Percentiles rank a stretch among this genome's conserved stretches.
Conservation (phyloP, 371 early-diverging fungal species). For the Mortierella sp. region DNA sequence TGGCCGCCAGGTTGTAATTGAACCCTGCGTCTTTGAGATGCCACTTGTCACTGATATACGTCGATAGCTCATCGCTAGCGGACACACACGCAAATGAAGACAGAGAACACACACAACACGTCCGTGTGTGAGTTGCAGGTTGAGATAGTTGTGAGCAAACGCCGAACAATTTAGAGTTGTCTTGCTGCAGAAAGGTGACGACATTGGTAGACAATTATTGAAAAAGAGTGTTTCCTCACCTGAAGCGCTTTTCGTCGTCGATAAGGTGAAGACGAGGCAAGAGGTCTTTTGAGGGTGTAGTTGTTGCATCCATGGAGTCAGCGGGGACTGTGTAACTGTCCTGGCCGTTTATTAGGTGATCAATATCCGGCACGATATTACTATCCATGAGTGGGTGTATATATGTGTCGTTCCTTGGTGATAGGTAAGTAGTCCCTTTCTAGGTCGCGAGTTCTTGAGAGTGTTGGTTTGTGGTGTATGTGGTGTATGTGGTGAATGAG, state of each 20-base stretch:
- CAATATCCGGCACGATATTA: constrained; percentile 49
- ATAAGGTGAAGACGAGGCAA: constrained; percentile 85
- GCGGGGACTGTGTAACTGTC: constrained; percentile 15
- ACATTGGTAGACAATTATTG: neutral
- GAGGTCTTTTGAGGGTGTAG: neutral
- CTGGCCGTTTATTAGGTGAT: constrained; percentile 26
- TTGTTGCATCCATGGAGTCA: constrained; percentile 22
- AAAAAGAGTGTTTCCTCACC: constrained; percentile 62
- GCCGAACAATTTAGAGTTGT: neutral
- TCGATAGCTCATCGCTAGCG: constrained; percentile 73
- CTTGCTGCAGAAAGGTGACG: neutral
- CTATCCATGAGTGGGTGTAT: neutral
- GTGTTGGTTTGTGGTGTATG: neutral
- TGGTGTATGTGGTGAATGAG: neutral
- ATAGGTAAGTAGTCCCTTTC: neutral
- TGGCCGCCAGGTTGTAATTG: constrained; percentile 96
- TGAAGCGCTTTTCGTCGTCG: constrained; percentile 87
- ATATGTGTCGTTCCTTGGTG: neutral
- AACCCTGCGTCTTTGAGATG: constrained; percentile 89
- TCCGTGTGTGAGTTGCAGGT: neutral
- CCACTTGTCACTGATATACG: constrained; percentile 88
- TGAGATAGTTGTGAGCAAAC: neutral
- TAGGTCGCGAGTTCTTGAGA: neutral
- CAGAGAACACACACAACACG: neutral
- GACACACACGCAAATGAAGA: neutral